Percentiles rank a stretch among this genome's conserved stretches.
Conservation (phyloP, 2,329 filamentous ascomycete species). For the Fusarium coffeatum region DNA sequence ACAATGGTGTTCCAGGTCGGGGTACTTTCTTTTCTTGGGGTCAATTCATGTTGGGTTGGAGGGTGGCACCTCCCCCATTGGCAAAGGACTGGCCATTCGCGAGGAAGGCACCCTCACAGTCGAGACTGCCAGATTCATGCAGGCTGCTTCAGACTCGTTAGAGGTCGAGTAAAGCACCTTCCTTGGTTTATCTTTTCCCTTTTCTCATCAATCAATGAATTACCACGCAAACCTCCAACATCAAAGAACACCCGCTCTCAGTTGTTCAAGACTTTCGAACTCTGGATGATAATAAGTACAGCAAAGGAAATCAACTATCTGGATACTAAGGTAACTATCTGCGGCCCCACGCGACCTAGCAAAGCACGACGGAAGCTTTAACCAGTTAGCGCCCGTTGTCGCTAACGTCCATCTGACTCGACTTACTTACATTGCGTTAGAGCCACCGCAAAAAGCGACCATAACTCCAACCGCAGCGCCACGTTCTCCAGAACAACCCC, state of each 20-base stretch:
- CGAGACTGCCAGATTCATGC: slow-evolving; percentile 19
- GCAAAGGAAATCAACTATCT: too few relatives aligned
- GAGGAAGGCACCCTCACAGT: slow-evolving; percentile 19
- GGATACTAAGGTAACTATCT: slow-evolving; percentile 13
- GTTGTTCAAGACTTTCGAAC: neutral
- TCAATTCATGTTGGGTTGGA: neutral
- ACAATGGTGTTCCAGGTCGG: slow-evolving; percentile 6
- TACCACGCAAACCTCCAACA: neutral
- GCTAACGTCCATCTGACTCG: slow-evolving; percentile 15
- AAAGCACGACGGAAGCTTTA: slow-evolving; percentile 22
- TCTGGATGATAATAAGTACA: neutral
- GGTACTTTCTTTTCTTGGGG: slow-evolving; percentile 4
- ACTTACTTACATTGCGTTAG: slow-evolving; percentile 43
- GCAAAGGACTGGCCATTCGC: neutral
- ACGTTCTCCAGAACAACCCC: slow-evolving; percentile 16
- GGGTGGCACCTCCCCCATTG: neutral
- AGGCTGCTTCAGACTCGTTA: slow-evolving; percentile 1
- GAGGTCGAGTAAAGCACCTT: neutral
- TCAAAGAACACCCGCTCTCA: neutral
- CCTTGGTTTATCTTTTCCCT: neutral
- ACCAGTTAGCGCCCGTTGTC: slow-evolving; percentile 28
- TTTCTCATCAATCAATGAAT: neutral
- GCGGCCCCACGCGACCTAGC: slow-evolving; percentile 16
- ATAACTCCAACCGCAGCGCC: slow-evolving; percentile 30
- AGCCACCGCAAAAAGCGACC: slow-evolving; percentile 45